Base-by-base conservation (phyloP, 2,329 filamentous ascomycete species). In the Aspergillus fijiensis region DNA sequence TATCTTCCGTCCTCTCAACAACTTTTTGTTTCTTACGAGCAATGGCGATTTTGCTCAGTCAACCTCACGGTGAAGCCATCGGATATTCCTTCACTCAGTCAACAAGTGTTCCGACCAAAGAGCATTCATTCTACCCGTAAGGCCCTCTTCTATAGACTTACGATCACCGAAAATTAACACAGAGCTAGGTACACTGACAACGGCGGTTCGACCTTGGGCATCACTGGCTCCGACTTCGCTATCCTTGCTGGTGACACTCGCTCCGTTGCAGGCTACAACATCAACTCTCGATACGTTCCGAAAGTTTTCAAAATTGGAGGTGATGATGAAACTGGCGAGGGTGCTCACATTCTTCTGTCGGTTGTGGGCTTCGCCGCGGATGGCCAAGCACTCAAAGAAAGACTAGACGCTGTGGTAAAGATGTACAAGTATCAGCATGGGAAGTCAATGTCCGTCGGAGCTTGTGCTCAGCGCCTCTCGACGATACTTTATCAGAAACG, bases 341-440 rank as follows among this genome's bases (percentile, higher is more conserved):
- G 93, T 69, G 90, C 92, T 55, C 90, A 87, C 57, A 90, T 99
- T 71, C 86, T 98, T 16, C 85, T 99, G 52, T 96, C 93, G 2
- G 94, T 99, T 0, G 94, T 96, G 49, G 95, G 95, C 51, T 99
- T 97, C 75, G 92, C 93, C 14, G 95, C 95, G 65, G 95, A 99
- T 76, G 95, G 95, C 61, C 88, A 93, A 71, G 94, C 95, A 39
- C 84, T 99, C 69, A 94, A 95, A 79, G 94, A 98, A 80, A 90
- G 92, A 65, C 86, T 98, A 65, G 94, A 98, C 76, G 89, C 91
- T 65, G 87, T 96, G 73, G 95, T 96, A 83, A 98, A 96, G 84
- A 96, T 98, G 89, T 98, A 98, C 86, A 91, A 90, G 72, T 97
- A 97, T 83, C 92, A 96, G 76, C 94, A 98, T 78, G 92, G 92